phyloP scores from a whole-genome alignment of 2,329 filamentous ascomycete genomes.

The Fusarium musae region DNA sequence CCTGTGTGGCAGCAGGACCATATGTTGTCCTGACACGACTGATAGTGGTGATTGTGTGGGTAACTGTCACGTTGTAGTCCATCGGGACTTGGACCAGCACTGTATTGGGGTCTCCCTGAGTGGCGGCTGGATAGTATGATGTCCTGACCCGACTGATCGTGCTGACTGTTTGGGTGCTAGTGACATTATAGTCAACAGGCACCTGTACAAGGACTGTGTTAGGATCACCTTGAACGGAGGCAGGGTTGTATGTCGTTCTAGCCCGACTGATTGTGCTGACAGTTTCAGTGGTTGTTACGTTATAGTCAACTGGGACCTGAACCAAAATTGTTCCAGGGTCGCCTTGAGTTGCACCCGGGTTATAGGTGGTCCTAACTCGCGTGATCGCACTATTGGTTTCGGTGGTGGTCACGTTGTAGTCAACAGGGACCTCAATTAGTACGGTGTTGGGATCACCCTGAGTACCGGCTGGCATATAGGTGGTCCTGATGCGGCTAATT shows the following conservation, averaged over 20 bases:
- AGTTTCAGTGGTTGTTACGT: neutral
- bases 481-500: conserved; percentile 1
- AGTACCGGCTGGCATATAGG: neutral
- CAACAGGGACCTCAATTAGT: conserved; percentile 1
- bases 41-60: neutral
- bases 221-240: conserved; percentile 1
- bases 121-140: neutral
- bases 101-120: neutral
- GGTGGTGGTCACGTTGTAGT: neutral
- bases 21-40: neutral
- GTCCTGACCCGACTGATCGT: neutral
- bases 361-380: conserved; percentile 1
- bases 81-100: neutral
- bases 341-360: neutral
- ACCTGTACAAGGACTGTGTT: conserved; percentile 13
- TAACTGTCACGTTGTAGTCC: conserved; percentile 3
- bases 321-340: conserved; percentile 2
- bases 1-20: neutral
- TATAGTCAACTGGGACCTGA: neutral
- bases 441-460: conserved; percentile 21
- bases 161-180: neutral
- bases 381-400: neutral
- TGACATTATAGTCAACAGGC: neutral
- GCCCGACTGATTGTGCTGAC: neutral
- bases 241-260: neutral